Evolutionary conservation across 305 asterid species (phyloP).

Genomic region (Petunia hybrid): DNA sequence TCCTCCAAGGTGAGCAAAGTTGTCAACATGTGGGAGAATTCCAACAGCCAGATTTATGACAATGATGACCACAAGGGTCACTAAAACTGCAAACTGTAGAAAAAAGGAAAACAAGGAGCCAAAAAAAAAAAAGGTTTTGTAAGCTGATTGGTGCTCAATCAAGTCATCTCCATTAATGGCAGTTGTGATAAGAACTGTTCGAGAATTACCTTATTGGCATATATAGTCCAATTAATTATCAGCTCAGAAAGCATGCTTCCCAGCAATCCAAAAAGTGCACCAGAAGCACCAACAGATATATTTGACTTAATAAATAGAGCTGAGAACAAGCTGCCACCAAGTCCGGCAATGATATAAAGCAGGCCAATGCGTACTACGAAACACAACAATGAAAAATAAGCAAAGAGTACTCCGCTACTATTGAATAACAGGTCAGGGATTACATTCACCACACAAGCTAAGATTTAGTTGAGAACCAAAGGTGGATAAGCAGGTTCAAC

Average conservation of each 20-base stretch:
- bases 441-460: neutral
- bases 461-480: slow-evolving; percentile 16
- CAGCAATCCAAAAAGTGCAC: slow-evolving; percentile 61
- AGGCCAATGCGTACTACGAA: slow-evolving; percentile 53
- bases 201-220: slow-evolving; percentile 52
- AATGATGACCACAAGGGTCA: slow-evolving; percentile 54
- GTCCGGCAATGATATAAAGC: slow-evolving; percentile 55
- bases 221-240: slow-evolving; percentile 60
- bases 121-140: neutral
- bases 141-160: slow-evolving; percentile 18
- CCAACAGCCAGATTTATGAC: slow-evolving; percentile 57
- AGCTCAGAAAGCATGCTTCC: slow-evolving; percentile 66
- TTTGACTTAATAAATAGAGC: slow-evolving; percentile 57
- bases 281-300: slow-evolving; percentile 68
- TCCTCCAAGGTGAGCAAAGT: slow-evolving; percentile 63
- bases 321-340: slow-evolving; percentile 61
- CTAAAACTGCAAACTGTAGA: slow-evolving; percentile 50
- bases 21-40: slow-evolving; percentile 61
- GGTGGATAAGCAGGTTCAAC: slow-evolving; percentile 3
- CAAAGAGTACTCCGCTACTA: slow-evolving; percentile 4
- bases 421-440: neutral
- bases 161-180: neutral
- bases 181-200: slow-evolving; percentile 2
- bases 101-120: slow-evolving; percentile 15
- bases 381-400: slow-evolving; percentile 24